Percentiles rank a stretch among this genome's conserved stretches.
Evolutionary conservation across 1,284 basidiomycete species (phyloP).

Genomic region (Vanrija pseudolonga): DNA sequence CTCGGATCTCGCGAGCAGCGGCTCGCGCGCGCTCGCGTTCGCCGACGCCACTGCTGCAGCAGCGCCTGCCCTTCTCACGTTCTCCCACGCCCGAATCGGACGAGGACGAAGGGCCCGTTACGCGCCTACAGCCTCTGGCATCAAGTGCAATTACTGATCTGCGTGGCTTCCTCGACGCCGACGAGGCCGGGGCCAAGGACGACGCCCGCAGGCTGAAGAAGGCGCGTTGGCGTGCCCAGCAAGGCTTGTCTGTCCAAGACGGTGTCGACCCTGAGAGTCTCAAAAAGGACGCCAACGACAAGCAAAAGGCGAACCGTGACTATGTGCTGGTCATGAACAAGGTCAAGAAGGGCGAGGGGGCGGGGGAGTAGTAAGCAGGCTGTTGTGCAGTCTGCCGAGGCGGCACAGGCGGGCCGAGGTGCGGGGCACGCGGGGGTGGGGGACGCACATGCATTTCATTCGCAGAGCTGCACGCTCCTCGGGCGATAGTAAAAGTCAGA

Average conservation of each 20-base stretch:
- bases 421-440: neutral
- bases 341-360: slow-evolving; percentile 34
- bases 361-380: neutral
- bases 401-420: neutral
- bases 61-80: slow-evolving; percentile 16
- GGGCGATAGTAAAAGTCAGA: too few relatives aligned
- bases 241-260: slow-evolving; percentile 45
- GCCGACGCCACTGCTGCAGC: slow-evolving; percentile 9
- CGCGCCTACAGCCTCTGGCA: slow-evolving; percentile 55
- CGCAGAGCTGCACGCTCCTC: too few relatives aligned
- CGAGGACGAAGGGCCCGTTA: slow-evolving; percentile 45
- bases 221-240: slow-evolving; percentile 63
- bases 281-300: slow-evolving; percentile 32
- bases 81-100: slow-evolving; percentile 29
- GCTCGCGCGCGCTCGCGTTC: slow-evolving; percentile 5
- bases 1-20: slow-evolving; percentile 1
- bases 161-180: slow-evolving; percentile 70
- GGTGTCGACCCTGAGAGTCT: slow-evolving; percentile 19
- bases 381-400: neutral
- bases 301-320: slow-evolving; percentile 44
- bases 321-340: slow-evolving; percentile 44
- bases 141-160: slow-evolving; percentile 75
- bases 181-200: slow-evolving; percentile 60
- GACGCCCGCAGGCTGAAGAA: slow-evolving; percentile 67
- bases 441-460: neutral